Base-by-base conservation (phyloP, 2,329 filamentous ascomycete genomes). In the Penicillium digitatum region DNA sequence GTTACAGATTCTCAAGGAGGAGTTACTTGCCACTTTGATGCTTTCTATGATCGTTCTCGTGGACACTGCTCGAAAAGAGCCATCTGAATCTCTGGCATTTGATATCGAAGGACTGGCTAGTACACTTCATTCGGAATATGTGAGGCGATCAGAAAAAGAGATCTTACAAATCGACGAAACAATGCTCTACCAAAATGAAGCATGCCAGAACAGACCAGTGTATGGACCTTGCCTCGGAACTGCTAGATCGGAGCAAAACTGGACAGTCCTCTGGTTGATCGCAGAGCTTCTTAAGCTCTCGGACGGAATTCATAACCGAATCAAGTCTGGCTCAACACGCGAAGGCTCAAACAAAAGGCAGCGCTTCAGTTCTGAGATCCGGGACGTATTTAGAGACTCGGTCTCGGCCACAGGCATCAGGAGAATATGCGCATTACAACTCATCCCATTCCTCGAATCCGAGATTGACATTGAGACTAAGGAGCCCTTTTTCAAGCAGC, bases 91-190 rank as follows among this genome's bases (percentile, higher is more conserved):
- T 72, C 27, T 76, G 66, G 42, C 71, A 18, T 65, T 62, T 12
- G 80, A 61, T 52, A 61, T 95, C 6, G 83, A 87, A 59, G 81
- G 82, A n/a, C 72, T 96, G 2, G 69, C 86, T 32, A 86, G 91
- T 42, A 78, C 81, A 4, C 74, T 99, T n/a, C 87, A 87, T 76
- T 76, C 76, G 9, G 93, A 96, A 65, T 97, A 97, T 71, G 79
- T 83, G 4, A 86, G 80, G 60, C 82, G 90, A 57, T 79, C 84
- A 34, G 85, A 88, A 45, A 84, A 84, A 55, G 86, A 89, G 45
- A 83, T 87, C 35, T 78, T 97, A 11, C 87, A 90, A 60, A 74
- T 95, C n/a, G 85, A 89, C 57, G 89, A 96, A 64, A 69, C 96
- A 26, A 76, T 79, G 0, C 88, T 89, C 66, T 76, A 67, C 68